These are phyloP conservation scores for Ailanthus altissimus DNA, from an alignment of 345 rosid species.

Conservation along the genomic window DNA sequence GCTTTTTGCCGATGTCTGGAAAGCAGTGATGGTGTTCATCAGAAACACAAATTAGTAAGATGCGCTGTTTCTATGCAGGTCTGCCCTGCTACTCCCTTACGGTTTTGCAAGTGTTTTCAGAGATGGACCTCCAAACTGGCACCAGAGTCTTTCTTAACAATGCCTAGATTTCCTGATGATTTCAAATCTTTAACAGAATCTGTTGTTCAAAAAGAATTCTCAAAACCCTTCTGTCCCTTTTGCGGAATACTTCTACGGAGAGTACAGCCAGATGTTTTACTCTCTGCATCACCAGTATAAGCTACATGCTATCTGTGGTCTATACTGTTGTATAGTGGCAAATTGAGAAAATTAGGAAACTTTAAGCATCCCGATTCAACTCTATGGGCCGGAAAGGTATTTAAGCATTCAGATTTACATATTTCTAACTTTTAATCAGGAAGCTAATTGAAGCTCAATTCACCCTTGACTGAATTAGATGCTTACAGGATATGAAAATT, in stretches of 20 bases:
- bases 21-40: constrained; percentile 17
- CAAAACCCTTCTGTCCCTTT: constrained; percentile 67
- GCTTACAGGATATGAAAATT: neutral
- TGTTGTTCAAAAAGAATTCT: constrained; percentile 24
- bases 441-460: neutral
- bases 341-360: neutral
- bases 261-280: constrained; percentile 65
- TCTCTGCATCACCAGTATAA: constrained; percentile 61
- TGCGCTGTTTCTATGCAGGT: constrained; percentile 80
- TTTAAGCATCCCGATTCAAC: neutral
- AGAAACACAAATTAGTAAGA: constrained; percentile 64
- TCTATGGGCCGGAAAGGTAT: neutral
- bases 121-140: constrained; percentile 54
- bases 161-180: constrained; percentile 53
- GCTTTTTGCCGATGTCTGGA: constrained; percentile 53
- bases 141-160: constrained; percentile 49
- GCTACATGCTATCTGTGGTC: constrained; percentile 3
- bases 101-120: constrained; percentile 90
- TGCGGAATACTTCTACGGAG: constrained; percentile 79
- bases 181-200: constrained; percentile 30
- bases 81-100: constrained; percentile 64
- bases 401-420: neutral
- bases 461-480: neutral
- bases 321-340: constrained; percentile 3
- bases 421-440: neutral